Conservation (phyloP, 2,329 filamentous ascomycete genomes). For the Fonsecaea pedrosoi region DNA sequence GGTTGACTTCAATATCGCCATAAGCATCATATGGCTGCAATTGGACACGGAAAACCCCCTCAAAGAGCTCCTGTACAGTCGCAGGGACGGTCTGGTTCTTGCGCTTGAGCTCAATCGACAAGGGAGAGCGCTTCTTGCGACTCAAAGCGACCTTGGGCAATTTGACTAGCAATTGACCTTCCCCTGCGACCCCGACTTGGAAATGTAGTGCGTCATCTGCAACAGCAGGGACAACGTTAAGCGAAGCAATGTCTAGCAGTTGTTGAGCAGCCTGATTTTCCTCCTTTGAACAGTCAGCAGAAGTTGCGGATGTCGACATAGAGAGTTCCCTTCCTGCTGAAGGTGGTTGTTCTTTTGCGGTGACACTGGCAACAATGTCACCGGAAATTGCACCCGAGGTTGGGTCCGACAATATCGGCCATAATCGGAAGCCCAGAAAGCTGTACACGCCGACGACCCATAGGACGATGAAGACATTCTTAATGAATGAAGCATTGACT, state of each 20-base stretch:
- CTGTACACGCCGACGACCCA: slow-evolving; percentile 25
- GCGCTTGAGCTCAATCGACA: slow-evolving; percentile 58
- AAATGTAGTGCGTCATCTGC: slow-evolving; percentile 28
- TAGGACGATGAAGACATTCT: slow-evolving; percentile 20
- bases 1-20: slow-evolving; percentile 57
- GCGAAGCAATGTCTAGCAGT: slow-evolving; percentile 16
- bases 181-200: slow-evolving; percentile 26
- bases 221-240: background rate
- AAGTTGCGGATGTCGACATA: background rate
- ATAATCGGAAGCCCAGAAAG: slow-evolving; percentile 23
- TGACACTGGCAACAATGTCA: slow-evolving; percentile 1
- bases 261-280: slow-evolving; percentile 1
- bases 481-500: slow-evolving; percentile 11
- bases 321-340: background rate
- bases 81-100: slow-evolving; percentile 51
- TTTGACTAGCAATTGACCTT: slow-evolving; percentile 29
- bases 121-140: slow-evolving; percentile 51
- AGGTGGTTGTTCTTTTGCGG: background rate
- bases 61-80: slow-evolving; percentile 58
- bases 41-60: slow-evolving; percentile 60
- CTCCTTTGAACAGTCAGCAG: background rate
- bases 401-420: slow-evolving; percentile 20
- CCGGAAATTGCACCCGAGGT: background rate
- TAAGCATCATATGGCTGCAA: slow-evolving; percentile 58
- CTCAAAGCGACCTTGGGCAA: slow-evolving; percentile 26